Percentiles rank a stretch among this genome's conserved stretches.
Conservation (phyloP, 2,329 filamentous ascomycete species). For the Cadophora gregata region DNA sequence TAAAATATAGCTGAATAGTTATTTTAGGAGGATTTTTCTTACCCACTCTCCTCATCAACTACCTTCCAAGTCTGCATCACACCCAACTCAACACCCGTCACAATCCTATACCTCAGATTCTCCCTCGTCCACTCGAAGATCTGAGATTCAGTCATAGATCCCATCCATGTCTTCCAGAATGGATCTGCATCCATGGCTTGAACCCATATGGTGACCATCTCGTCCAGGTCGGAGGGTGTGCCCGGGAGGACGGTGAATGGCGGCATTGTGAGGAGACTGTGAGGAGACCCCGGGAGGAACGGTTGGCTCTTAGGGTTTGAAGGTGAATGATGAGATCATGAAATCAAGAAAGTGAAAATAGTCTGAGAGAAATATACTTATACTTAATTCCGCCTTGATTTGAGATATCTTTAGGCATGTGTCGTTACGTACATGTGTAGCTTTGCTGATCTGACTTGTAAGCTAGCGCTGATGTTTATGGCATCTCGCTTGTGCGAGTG, state of each 20-base stretch:
- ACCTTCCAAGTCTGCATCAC: slow-evolving; percentile 4
- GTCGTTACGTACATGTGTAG: no score
- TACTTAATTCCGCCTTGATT: no score
- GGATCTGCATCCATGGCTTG: background rate
- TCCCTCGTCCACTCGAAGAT: background rate
- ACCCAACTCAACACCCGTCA: background rate
- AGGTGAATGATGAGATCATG: no score
- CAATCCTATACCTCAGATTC: background rate
- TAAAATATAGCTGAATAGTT: no score
- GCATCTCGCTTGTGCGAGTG: background rate
- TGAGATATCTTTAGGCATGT: no score
- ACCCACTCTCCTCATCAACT: background rate
- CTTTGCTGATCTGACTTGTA: background rate
- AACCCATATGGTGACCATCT: background rate
- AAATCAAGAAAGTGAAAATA: background rate
- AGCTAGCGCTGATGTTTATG: background rate
- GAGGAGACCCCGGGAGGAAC: background rate
- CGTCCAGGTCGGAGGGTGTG: background rate
- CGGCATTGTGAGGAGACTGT: background rate
- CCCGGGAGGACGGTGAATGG: slow-evolving; percentile 1
- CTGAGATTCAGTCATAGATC: background rate
- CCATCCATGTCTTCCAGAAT: slow-evolving; percentile 5
- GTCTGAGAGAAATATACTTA: no score
- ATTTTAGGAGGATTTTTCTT: no score
- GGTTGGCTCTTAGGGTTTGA: background rate